These are phyloP conservation scores for Flaveria linearis DNA, from an alignment of 129 eudicot genomes.

Conservation along the genomic window DNA sequence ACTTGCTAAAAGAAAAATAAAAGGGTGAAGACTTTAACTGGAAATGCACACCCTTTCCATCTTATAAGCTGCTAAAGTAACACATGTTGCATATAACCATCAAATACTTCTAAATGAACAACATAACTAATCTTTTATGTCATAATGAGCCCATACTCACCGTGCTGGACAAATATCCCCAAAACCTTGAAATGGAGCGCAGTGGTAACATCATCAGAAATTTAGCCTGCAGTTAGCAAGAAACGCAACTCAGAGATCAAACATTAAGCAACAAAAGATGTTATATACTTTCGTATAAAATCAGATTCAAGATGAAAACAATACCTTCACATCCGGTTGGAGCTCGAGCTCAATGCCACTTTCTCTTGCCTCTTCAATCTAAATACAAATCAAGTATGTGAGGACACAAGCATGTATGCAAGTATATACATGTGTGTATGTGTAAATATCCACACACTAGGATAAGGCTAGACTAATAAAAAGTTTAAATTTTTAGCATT, in stretches of 20 bases:
- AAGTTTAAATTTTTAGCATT: not conserved
- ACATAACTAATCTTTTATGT: not conserved
- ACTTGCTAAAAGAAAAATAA: not conserved
- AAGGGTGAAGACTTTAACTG: not conserved
- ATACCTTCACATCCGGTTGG: slow-evolving; percentile 88
- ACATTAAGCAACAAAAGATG: slow-evolving; percentile 5
- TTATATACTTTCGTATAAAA: not conserved
- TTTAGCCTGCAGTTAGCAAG: slow-evolving; percentile 55
- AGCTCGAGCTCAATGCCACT: slow-evolving; percentile 71
- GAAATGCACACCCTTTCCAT: not conserved
- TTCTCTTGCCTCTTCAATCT: slow-evolving; percentile 80
- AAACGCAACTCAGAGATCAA: slow-evolving; percentile 7
- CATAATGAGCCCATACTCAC: slow-evolving; percentile 45
- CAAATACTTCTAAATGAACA: not conserved
- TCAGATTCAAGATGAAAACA: not conserved
- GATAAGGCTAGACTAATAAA: not conserved
- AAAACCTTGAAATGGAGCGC: slow-evolving; percentile 85
- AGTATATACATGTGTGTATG: too few species aligned
- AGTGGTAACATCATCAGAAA: slow-evolving; percentile 78
- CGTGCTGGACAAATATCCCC: slow-evolving; percentile 76
- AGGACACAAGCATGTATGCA: not conserved
- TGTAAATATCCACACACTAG: too few species aligned
- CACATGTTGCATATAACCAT: slow-evolving; percentile 9
- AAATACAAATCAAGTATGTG: slow-evolving; percentile 11
- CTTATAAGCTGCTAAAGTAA: slow-evolving; percentile 2